Percentiles rank a stretch among this genome's conserved stretches.
These are phyloP conservation scores for Rutstroemia sp. DNA, from an alignment of 2,329 filamentous ascomycete genomes.

Conservation along the genomic window DNA sequence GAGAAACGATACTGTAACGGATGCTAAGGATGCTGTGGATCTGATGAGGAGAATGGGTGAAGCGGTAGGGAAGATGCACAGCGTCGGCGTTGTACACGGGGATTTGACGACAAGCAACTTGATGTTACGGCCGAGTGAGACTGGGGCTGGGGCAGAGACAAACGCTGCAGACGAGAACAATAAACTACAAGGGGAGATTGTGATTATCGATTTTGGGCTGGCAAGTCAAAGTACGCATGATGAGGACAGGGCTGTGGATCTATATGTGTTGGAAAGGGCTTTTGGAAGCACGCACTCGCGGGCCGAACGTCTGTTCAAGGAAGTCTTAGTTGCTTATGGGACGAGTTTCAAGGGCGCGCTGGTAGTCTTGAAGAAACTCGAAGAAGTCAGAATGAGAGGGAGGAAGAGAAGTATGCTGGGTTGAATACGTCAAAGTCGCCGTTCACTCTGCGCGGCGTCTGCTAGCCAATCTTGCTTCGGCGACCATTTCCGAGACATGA, in stretches of 20 bases:
- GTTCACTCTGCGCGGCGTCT: no score
- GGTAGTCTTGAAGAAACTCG: constrained; percentile 70
- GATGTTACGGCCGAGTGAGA: constrained; percentile 53
- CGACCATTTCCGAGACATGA: not conserved
- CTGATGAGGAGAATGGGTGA: constrained; percentile 65
- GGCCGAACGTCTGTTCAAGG: constrained; percentile 67
- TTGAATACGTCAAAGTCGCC: constrained; percentile 33
- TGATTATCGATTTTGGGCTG: constrained; percentile 91
- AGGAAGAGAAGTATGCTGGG: constrained; percentile 97
- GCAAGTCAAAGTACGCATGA: constrained; percentile 74
- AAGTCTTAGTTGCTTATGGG: constrained; percentile 68
- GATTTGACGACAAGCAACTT: constrained; percentile 97
- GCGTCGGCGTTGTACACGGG: constrained; percentile 81
- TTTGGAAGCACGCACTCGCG: constrained; percentile 92
- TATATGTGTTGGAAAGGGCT: constrained; percentile 91
- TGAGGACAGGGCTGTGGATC: constrained; percentile 89
- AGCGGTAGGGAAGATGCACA: constrained; percentile 71
- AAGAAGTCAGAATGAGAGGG: constrained; percentile 89
- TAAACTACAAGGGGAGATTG: constrained; percentile 63
- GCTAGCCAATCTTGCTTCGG: not conserved
- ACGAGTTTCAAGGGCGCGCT: constrained; percentile 67
- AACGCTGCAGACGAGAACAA: constrained; percentile 18
- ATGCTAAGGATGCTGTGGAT: constrained; percentile 44
- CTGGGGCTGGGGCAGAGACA: constrained; percentile 11
- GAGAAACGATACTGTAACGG: constrained; percentile 23